Percentiles rank a stretch among this genome's conserved stretches.
Conservation (phyloP, 140 eudicot genomes). For the Erigeron philadelphicus region DNA sequence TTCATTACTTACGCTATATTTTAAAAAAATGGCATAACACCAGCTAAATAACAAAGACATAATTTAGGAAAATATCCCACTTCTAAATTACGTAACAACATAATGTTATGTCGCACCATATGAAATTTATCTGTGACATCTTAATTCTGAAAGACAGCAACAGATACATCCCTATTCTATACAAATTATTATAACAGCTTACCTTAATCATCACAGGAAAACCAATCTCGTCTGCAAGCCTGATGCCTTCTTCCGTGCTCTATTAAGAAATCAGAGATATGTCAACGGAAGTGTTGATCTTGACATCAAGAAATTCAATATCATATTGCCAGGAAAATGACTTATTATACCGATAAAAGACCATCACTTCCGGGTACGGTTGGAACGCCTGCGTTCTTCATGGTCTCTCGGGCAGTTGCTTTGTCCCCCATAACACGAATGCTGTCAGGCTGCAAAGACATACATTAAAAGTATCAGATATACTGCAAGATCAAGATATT, state of each 20-base stretch:
- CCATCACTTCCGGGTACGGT: constrained; percentile 99
- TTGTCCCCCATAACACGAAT: constrained; percentile 98
- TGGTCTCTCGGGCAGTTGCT: constrained; percentile 92
- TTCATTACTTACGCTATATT: neutral
- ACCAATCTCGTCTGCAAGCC: constrained; percentile 80
- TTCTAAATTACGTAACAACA: neutral
- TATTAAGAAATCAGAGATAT: constrained; percentile 22
- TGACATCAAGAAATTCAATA: constrained; percentile 1
- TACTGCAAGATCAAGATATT: constrained; percentile 14
- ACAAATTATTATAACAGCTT: constrained; percentile 14
- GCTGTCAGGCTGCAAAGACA: constrained; percentile 80
- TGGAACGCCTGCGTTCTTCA: constrained; percentile 99
- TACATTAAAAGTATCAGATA: constrained; percentile 12
- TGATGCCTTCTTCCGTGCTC: constrained; percentile 92
- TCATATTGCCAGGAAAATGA: constrained; percentile 8
- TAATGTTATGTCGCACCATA: neutral
- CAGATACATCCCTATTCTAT: neutral
- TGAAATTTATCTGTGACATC: neutral
- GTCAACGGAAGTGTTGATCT: constrained; percentile 5
- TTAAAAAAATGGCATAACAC: neutral
- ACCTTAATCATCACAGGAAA: constrained; percentile 98
- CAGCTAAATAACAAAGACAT: neutral
- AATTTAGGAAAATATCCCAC: neutral
- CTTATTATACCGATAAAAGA: constrained; percentile 53
- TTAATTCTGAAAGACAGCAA: neutral